phyloP scores from a whole-genome alignment of 495 filamentous ascomycete species.

The Letharia columbiana region DNA sequence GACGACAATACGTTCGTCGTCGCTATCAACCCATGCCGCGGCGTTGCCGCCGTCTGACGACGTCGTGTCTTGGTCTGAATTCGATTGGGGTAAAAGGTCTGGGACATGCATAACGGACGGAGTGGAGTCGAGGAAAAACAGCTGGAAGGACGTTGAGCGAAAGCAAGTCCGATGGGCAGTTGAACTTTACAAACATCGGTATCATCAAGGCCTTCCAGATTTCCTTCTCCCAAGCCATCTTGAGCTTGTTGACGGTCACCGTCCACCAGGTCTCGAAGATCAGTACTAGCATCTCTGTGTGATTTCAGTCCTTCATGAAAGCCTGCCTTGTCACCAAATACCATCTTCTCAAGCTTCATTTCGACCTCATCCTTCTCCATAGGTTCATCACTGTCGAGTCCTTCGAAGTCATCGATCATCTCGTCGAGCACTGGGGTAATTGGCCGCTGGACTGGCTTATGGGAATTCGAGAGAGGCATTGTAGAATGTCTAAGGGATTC shows the following conservation, averaged over 20 bases:
- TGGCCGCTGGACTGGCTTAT: not conserved
- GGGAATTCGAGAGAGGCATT: not conserved
- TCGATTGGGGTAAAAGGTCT: slow-evolving; percentile 36
- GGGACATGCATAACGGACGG: slow-evolving; percentile 37
- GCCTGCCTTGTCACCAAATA: slow-evolving; percentile 76
- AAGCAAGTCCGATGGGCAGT: not conserved
- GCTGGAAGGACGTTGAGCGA: slow-evolving; percentile 36
- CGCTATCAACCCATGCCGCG: slow-evolving; percentile 86
- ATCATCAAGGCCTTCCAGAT: slow-evolving; percentile 47
- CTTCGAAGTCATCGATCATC: not conserved
- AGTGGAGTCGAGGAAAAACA: slow-evolving; percentile 65
- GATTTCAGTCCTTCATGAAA: slow-evolving; percentile 62
- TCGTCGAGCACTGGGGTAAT: not conserved
- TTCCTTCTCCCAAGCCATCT: slow-evolving; percentile 30
- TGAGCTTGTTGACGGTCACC: slow-evolving; percentile 5
- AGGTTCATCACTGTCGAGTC: slow-evolving; percentile 28
- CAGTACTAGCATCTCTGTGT: not conserved
- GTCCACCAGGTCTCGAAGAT: not conserved
- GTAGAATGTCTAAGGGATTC: not conserved
- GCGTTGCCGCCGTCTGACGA: slow-evolving; percentile 33
- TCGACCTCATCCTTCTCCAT: slow-evolving; percentile 71
- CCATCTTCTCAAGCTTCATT: slow-evolving; percentile 71
- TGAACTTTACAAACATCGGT: slow-evolving; percentile 45
- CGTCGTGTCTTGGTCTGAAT: slow-evolving; percentile 33
- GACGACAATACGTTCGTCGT: slow-evolving; percentile 78